Percentiles rank a stretch among this genome's conserved stretches.
Evolutionary conservation across 139 green algal species (phyloP).

Genomic region (Dunaliella primolecta): DNA sequence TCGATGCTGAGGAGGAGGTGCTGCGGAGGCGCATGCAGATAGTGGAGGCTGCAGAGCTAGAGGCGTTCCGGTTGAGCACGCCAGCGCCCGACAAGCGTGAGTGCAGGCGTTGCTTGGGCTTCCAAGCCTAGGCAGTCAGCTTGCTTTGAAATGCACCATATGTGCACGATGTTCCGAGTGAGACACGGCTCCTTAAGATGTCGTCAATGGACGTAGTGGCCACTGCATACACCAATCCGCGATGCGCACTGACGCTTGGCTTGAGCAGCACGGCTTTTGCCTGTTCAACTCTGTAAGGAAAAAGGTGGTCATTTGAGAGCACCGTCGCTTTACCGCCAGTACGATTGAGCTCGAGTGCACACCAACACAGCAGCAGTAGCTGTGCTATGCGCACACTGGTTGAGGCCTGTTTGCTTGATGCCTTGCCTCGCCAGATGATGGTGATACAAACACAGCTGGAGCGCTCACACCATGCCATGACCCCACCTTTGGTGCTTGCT

Average conservation of each 20-base stretch:
- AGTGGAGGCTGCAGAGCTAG: constrained; percentile 31
- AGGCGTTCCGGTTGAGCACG: constrained; percentile 15
- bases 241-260: too few species aligned
- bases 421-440: too few species aligned
- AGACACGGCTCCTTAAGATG: neutral
- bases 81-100: constrained; percentile 8
- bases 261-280: too few species aligned
- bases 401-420: too few species aligned
- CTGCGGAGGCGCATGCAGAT: constrained; percentile 24
- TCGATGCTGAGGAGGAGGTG: constrained; percentile 32
- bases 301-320: too few species aligned
- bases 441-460: neutral
- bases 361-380: too few species aligned
- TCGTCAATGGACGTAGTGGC: too few species aligned
- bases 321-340: too few species aligned
- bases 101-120: constrained; percentile 1
- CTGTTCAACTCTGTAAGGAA: too few species aligned
- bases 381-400: too few species aligned
- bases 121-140: neutral
- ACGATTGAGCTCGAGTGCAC: too few species aligned
- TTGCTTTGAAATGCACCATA: neutral
- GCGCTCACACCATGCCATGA: neutral
- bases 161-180: neutral
- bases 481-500: neutral
- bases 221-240: too few species aligned